Conservation (phyloP, 768 basidiomycete species). For the Pleurotus ostreatus region DNA sequence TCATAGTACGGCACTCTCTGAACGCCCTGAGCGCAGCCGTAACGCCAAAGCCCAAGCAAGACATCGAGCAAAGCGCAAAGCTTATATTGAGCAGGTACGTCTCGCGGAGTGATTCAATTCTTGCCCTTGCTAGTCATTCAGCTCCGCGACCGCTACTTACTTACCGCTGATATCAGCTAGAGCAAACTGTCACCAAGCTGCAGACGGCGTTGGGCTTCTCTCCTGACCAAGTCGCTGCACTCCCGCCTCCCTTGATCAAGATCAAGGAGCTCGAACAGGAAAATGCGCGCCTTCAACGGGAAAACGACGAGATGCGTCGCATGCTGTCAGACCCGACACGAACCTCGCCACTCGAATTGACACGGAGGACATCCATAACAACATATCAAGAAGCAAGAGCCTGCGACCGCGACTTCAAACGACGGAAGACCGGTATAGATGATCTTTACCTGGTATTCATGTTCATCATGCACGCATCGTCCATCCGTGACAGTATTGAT, state of each 20-base stretch:
- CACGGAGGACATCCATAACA: constrained; percentile 42
- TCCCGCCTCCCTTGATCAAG: constrained; percentile 69
- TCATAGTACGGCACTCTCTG: constrained; percentile 43
- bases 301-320: constrained; percentile 72
- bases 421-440: constrained; percentile 54
- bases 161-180: constrained; percentile 46
- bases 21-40: constrained; percentile 80
- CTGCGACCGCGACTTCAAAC: constrained; percentile 58
- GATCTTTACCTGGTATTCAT: constrained; percentile 49
- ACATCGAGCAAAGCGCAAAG: constrained; percentile 89
- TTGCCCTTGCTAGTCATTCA: neutral
- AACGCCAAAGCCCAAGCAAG: constrained; percentile 87
- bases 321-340: constrained; percentile 48
- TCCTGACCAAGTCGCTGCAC: constrained; percentile 68
- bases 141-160: constrained; percentile 6
- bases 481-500: neutral
- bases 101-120: constrained; percentile 3
- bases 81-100: constrained; percentile 84
- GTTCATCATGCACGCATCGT: neutral
- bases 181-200: constrained; percentile 81
- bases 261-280: constrained; percentile 85
- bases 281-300: constrained; percentile 62
- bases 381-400: constrained; percentile 45
- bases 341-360: constrained; percentile 33
- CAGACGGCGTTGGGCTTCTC: constrained; percentile 71